Conservation (phyloP, 495 filamentous ascomycete genomes). For the Rusavskia elegans region DNA sequence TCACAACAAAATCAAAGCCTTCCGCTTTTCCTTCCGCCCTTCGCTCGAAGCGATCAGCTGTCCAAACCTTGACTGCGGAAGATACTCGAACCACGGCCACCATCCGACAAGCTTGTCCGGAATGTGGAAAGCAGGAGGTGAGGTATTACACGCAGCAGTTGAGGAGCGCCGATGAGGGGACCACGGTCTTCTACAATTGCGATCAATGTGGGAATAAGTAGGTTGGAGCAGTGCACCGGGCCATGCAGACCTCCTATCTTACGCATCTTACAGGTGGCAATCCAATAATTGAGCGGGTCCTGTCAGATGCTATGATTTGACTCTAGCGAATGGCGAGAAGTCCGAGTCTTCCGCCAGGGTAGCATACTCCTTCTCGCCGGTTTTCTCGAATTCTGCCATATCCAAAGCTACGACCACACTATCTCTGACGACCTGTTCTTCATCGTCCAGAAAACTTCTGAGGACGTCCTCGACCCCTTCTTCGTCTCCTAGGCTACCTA, state of each 20-base stretch:
- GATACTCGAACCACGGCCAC: constrained; percentile 65
- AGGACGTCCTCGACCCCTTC: constrained; percentile 80
- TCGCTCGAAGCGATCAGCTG: constrained; percentile 66
- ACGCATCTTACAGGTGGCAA: constrained; percentile 33
- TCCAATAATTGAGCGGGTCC: constrained; percentile 34
- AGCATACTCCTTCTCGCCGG: constrained; percentile 77
- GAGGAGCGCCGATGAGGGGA: constrained; percentile 87
- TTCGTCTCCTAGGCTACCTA: constrained; percentile 89
- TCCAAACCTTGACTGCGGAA: constrained; percentile 65
- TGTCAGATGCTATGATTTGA: background rate
- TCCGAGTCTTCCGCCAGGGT: constrained; percentile 47
- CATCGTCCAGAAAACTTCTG: constrained; percentile 71
- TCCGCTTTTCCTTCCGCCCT: constrained; percentile 77
- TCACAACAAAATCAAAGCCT: constrained; percentile 70
- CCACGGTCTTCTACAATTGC: constrained; percentile 77
- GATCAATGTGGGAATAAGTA: constrained; percentile 68
- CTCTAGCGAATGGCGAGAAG: constrained; percentile 7
- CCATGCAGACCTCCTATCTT: background rate
- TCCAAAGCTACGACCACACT: constrained; percentile 90
- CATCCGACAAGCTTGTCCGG: constrained; percentile 53
- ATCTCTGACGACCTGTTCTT: constrained; percentile 84
- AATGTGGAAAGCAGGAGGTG: constrained; percentile 71
- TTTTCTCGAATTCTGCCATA: constrained; percentile 96
- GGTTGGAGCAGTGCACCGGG: constrained; percentile 13
- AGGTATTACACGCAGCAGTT: constrained; percentile 74